These are phyloP conservation scores for Trichoderma virens DNA, from an alignment of 495 filamentous ascomycete species.

Conservation along the genomic window DNA sequence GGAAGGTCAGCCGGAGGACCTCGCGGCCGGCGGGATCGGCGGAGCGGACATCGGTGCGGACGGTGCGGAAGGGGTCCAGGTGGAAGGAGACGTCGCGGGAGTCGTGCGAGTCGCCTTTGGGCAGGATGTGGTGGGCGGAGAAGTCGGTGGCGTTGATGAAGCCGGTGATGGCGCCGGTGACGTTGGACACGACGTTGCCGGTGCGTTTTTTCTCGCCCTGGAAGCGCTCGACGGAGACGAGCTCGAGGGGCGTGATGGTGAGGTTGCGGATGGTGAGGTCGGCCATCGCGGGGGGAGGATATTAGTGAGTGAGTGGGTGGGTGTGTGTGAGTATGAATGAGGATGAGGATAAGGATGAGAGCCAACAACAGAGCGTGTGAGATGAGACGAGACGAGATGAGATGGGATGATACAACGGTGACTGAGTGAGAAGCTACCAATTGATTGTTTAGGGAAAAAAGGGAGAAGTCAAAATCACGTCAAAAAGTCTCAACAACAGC, in stretches of 20 bases:
- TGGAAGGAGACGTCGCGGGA: constrained; percentile 28
- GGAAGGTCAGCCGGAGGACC: constrained; percentile 38
- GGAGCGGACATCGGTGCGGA: constrained; percentile 24
- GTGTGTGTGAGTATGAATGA: not conserved
- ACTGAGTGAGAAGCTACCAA: too few species aligned
- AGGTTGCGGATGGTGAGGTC: constrained; percentile 80
- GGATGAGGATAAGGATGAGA: not conserved
- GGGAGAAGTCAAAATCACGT: too few species aligned
- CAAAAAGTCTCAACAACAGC: too few species aligned
- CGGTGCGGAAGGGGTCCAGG: constrained; percentile 31
- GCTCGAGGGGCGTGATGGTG: constrained; percentile 60
- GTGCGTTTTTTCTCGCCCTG: constrained; percentile 32
- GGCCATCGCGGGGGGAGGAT: constrained; percentile 20
- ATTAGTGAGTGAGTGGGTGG: not conserved
- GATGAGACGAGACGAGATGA: not conserved
- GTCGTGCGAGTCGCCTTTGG: constrained; percentile 18
- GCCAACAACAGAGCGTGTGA: not conserved
- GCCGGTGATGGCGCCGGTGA: constrained; percentile 45
- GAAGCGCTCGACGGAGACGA: constrained; percentile 72
- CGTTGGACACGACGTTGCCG: constrained; percentile 36
- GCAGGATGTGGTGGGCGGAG: constrained; percentile 18
- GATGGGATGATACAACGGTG: too few species aligned
- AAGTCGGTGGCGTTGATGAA: constrained; percentile 24
- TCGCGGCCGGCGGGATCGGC: constrained; percentile 28
- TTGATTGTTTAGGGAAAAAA: too few species aligned